Percentiles rank a stretch among this genome's conserved stretches.
Conservation (phyloP, 2,329 filamentous ascomycete species). For the Ophiocordyceps unilateralis region DNA sequence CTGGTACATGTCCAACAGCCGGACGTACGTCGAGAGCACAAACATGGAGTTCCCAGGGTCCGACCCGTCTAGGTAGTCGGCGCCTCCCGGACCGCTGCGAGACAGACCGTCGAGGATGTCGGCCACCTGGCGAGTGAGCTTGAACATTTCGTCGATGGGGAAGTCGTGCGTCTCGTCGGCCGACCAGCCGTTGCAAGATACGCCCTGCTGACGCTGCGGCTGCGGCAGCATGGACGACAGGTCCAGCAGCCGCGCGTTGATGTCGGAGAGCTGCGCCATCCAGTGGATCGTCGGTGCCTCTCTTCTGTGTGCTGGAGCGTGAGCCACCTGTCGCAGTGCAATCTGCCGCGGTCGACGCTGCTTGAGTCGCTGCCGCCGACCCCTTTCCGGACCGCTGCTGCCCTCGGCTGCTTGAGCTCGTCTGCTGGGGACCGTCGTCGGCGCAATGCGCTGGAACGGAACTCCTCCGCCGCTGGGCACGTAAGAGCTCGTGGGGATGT, state of each 20-base stretch:
- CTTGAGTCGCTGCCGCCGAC: slow-evolving; percentile 6
- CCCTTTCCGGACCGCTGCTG: slow-evolving; percentile 1
- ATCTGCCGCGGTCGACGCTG: slow-evolving; percentile 15
- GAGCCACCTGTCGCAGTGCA: slow-evolving; percentile 9
- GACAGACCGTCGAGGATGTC: slow-evolving; percentile 15
- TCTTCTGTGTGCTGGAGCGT: slow-evolving; percentile 6
- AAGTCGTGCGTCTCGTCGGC: slow-evolving; percentile 12
- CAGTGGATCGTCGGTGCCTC: slow-evolving; percentile 13
- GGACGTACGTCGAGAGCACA: slow-evolving; percentile 20
- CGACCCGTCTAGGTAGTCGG: slow-evolving; percentile 9
- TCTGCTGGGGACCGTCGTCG: slow-evolving; percentile 4
- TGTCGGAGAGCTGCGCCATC: slow-evolving; percentile 21
- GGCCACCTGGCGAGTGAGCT: slow-evolving; percentile 19
- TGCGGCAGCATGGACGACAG: slow-evolving; percentile 17
- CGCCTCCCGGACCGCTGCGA: slow-evolving; percentile 1
- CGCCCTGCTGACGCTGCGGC: slow-evolving; percentile 7
- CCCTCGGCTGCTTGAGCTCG: background rate
- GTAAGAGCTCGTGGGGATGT: background rate
- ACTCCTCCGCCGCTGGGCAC: background rate
- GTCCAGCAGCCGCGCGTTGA: slow-evolving; percentile 20
- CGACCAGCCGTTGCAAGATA: slow-evolving; percentile 7
- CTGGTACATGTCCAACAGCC: slow-evolving; percentile 23
- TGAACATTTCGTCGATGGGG: slow-evolving; percentile 23
- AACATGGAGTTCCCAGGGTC: slow-evolving; percentile 21
- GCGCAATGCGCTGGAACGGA: slow-evolving; percentile 2